Percentiles rank a stretch among this genome's conserved stretches.
Evolutionary conservation across 148 eudicot species (phyloP).

Genomic region (Rhododendron henanense): DNA sequence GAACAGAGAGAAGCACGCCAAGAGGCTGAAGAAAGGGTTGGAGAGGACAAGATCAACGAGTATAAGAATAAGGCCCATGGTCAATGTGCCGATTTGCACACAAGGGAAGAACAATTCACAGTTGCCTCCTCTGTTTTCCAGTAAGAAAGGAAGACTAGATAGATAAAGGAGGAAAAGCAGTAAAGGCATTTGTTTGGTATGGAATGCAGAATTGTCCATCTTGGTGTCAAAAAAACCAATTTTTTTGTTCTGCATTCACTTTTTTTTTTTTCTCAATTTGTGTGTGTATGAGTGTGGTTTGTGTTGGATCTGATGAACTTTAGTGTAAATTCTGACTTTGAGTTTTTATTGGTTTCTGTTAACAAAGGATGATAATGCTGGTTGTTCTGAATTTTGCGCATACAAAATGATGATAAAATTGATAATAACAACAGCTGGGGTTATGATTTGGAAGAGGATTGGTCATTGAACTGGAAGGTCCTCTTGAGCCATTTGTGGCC

Average conservation of each 20-base stretch:
- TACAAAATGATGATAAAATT: not conserved
- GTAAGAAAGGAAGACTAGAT: constrained; percentile 47
- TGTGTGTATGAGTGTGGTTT: not conserved
- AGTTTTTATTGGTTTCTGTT: constrained; percentile 3
- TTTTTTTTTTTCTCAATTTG: not conserved
- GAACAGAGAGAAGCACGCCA: constrained; percentile 46
- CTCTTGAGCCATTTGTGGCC: not conserved
- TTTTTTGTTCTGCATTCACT: not conserved
- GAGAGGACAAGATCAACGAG: constrained; percentile 80
- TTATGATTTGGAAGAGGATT: not conserved
- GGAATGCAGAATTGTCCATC: not conserved
- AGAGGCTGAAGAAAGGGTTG: constrained; percentile 58
- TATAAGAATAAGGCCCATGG: constrained; percentile 73
- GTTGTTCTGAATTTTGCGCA: not conserved
- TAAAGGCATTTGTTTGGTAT: not conserved
- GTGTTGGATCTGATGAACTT: constrained; percentile 10
- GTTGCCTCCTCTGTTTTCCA: constrained; percentile 59
- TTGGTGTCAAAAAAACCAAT: not conserved
- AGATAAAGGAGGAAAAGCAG: constrained; percentile 23
- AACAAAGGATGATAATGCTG: not conserved
- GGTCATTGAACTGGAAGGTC: not conserved
- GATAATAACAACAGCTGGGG: not conserved
- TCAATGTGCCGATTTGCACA: constrained; percentile 73
- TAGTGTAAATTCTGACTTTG: constrained; percentile 18
- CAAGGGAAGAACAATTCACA: constrained; percentile 33